Evolutionary conservation across 202 grass and related monocot genomes (phyloP).

Genomic region (Miscanthus sacchariflorus): DNA sequence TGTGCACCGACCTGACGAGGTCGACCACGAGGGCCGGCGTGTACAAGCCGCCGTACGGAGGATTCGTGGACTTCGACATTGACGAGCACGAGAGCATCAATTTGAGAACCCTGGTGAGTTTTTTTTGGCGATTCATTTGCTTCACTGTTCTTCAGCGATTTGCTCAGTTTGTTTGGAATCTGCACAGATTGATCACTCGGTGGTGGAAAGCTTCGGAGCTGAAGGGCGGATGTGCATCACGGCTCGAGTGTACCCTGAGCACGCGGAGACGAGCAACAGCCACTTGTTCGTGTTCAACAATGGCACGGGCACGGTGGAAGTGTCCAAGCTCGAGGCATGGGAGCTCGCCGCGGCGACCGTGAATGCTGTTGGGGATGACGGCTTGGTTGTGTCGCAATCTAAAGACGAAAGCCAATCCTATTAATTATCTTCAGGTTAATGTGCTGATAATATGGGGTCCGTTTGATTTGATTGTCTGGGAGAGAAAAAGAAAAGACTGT

Average conservation of each 20-base stretch:
- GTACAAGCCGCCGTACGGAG: constrained; percentile 74
- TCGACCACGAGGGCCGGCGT: constrained; percentile 56
- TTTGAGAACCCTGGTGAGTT: constrained; percentile 73
- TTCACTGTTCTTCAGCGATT: not conserved
- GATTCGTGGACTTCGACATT: constrained; percentile 77
- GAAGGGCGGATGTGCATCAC: constrained; percentile 71
- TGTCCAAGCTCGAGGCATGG: constrained; percentile 67
- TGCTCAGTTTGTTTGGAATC: not conserved
- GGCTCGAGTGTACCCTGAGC: constrained; percentile 73
- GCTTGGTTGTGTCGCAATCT: not conserved
- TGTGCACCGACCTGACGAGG: constrained; percentile 69
- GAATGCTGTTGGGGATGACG: constrained; percentile 40
- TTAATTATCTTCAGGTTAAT: not conserved
- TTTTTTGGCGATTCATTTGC: not conserved
- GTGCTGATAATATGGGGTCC: no score
- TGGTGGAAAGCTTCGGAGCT: constrained; percentile 75
- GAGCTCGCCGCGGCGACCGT: constrained; percentile 59
- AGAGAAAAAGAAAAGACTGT: not conserved
- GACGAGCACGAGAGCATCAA: constrained; percentile 55
- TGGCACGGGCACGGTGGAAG: constrained; percentile 49
- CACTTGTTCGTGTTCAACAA: constrained; percentile 77
- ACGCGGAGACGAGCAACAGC: constrained; percentile 36
- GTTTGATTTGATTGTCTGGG: not conserved
- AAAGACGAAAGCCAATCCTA: not conserved
- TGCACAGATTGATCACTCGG: constrained; percentile 78